phyloP scores from a whole-genome alignment of 2,329 filamentous ascomycete genomes.

The Arthroderma sp. region DNA sequence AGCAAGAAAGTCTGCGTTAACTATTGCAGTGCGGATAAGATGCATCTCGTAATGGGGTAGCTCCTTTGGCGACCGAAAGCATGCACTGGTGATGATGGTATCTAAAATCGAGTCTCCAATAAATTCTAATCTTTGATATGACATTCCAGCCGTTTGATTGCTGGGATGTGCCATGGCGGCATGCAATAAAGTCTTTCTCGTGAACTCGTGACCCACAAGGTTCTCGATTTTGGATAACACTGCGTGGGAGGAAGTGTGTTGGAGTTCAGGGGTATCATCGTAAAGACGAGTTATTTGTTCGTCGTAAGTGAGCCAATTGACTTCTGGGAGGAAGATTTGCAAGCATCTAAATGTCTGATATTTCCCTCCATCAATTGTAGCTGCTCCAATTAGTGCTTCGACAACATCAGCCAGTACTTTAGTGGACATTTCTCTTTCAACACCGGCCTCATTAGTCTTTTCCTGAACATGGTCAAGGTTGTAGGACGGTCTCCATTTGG shows the following conservation, averaged over 20 bases:
- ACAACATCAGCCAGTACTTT: conserved; percentile 81
- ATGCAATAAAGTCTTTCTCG: conserved; percentile 51
- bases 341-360: conserved; percentile 51
- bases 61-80: conserved; percentile 39
- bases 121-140: conserved; percentile 71
- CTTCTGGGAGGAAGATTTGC: conserved; percentile 49
- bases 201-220: conserved; percentile 60
- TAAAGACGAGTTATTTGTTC: conserved; percentile 34
- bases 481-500: conserved; percentile 60
- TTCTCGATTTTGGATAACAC: conserved; percentile 39
- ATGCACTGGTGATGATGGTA: conserved; percentile 52
- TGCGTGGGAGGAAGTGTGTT: conserved; percentile 30
- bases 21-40: conserved; percentile 57
- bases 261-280: conserved; percentile 23
- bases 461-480: conserved; percentile 17
- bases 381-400: conserved; percentile 69
- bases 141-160: conserved; percentile 35
- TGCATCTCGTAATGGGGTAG: conserved; percentile 56
- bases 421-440: conserved; percentile 43
- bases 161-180: conserved; percentile 76
- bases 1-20: conserved; percentile 67
- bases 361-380: conserved; percentile 56
- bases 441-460: not conserved
- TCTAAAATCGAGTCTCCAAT: conserved; percentile 79
- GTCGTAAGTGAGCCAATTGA: conserved; percentile 40